Evolutionary conservation across 306 rosid genomes (phyloP), one percentile per base, ranked within the genome.

Genomic region (Corylus americana): DNA sequence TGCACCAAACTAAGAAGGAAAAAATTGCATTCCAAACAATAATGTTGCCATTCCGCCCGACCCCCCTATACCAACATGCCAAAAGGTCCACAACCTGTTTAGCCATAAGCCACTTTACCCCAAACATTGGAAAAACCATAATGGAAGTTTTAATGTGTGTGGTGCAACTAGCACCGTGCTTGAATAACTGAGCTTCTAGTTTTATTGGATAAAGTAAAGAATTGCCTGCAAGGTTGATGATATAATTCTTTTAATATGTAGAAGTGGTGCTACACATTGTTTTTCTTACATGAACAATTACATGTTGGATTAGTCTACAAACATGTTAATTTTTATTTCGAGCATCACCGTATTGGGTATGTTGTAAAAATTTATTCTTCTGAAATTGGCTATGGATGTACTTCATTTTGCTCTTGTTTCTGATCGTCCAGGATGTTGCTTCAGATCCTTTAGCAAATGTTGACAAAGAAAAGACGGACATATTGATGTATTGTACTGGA

Each of bases 401-500:
- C 73, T 75, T 72, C 77, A 55, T 84, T 83, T 70, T 62, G 50
- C 70, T 25, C 50, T 49, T 78, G 42, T 73, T 73, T 54, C 45
- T 79, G 76, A 68, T 70, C 77, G 50, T 87, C 77, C 79, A 95
- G 98, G 89, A 87, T 20, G 73, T 76, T 83, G 85, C 87, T 78
- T 90, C 96, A 74, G 98, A 92, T 79, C 98, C 98, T 9, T 84
- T 95, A 78, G 88, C 88, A 75, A 87, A 84, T 81, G 86, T 88
- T 27, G 94, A 91, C 84, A 89, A 87, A 83, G 89, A 84, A 59
- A 89, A 92, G 55, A 61, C 94, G 16, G 86, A 86, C 77, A 85
- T 92, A 85, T 83, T 92, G 87, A 92, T 95, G 98, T 95, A 95
- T 86, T 95, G 98, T 83, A 95, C 98, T 7, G 98, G 98, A 64